Conservation (phyloP, 2,329 filamentous ascomycete genomes). For the Pseudogymnoascus sp. region DNA sequence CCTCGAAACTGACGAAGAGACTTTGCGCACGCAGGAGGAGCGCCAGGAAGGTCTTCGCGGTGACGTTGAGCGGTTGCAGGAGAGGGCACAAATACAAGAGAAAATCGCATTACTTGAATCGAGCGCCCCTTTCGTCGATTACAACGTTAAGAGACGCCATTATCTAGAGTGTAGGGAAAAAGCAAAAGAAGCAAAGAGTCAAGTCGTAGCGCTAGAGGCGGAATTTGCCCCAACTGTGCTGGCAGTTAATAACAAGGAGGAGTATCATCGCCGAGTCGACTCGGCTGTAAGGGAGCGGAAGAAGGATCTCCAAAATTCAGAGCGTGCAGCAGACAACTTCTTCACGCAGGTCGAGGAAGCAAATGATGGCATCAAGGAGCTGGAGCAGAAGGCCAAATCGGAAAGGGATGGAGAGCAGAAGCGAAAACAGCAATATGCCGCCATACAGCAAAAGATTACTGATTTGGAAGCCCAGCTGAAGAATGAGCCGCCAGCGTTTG, state of each 20-base stretch:
- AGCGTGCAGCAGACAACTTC: constrained; percentile 41
- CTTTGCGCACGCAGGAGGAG: constrained; percentile 57
- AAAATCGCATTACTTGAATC: constrained; percentile 57
- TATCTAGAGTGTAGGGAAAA: constrained; percentile 45
- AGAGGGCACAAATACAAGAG: constrained; percentile 60
- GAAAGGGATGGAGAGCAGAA: constrained; percentile 41
- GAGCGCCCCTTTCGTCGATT: constrained; percentile 57
- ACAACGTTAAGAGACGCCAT: constrained; percentile 44
- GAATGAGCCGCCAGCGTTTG: constrained; percentile 56
- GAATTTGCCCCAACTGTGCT: constrained; percentile 58
- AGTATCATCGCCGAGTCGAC: constrained; percentile 53
- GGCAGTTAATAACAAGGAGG: constrained; percentile 60
- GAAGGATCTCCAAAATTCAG: constrained; percentile 43
- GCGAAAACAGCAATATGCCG: constrained; percentile 41
- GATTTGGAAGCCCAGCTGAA: constrained; percentile 54
- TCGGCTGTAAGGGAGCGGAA: constrained; percentile 47
- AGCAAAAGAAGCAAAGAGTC: constrained; percentile 45
- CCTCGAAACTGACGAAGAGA: constrained; percentile 50
- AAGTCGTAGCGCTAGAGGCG: constrained; percentile 51
- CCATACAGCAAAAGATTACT: constrained; percentile 49
- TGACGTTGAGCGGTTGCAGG: constrained; percentile 74
- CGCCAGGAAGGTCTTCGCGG: constrained; percentile 65
- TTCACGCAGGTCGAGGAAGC: constrained; percentile 34
- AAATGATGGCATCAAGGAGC: constrained; percentile 29
- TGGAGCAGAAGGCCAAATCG: constrained; percentile 36